Evolutionary conservation across 2,329 filamentous ascomycete genomes (phyloP).

Genomic region (Madurella fahalii): DNA sequence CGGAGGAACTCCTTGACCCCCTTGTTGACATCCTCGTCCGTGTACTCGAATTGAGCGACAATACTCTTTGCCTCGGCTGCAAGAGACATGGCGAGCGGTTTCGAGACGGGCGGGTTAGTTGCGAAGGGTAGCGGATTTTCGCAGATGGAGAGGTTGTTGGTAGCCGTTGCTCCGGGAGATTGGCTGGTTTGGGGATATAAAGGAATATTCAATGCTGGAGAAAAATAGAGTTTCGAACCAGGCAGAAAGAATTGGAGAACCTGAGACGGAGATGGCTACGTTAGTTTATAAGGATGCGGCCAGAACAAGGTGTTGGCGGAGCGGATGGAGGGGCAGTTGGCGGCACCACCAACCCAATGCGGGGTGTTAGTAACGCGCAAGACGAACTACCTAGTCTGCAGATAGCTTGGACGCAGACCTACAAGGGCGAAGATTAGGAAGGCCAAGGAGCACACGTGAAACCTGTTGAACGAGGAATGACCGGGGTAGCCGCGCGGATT

Average conservation of each 20-base stretch:
- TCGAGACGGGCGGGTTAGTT: constrained; percentile 50
- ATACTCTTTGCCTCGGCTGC: constrained; percentile 72
- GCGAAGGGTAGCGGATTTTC: constrained; percentile 52
- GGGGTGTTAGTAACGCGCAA: not conserved
- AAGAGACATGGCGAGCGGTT: constrained; percentile 57
- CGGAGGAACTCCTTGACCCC: constrained; percentile 81
- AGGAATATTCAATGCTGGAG: constrained; percentile 31
- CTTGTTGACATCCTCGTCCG: constrained; percentile 70
- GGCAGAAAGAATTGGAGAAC: constrained; percentile 50
- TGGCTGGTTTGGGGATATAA: constrained; percentile 34
- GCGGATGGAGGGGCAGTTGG: not conserved
- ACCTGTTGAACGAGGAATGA: constrained; percentile 17
- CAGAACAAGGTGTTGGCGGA: not conserved
- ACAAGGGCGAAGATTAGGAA: constrained; percentile 31
- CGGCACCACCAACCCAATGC: not conserved
- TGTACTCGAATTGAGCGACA: constrained; percentile 81
- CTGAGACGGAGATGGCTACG: constrained; percentile 33
- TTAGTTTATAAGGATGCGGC: constrained; percentile 22
- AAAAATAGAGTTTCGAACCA: constrained; percentile 45
- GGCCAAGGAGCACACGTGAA: constrained; percentile 30
- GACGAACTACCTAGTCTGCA: constrained; percentile 2
- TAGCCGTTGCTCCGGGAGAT: constrained; percentile 38
- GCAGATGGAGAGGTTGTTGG: constrained; percentile 42
- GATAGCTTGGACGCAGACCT: constrained; percentile 23
- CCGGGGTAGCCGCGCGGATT: constrained; percentile 14